Base-by-base conservation (phyloP, 169 alveolate species). In the Cryptosporidium parvum region DNA sequence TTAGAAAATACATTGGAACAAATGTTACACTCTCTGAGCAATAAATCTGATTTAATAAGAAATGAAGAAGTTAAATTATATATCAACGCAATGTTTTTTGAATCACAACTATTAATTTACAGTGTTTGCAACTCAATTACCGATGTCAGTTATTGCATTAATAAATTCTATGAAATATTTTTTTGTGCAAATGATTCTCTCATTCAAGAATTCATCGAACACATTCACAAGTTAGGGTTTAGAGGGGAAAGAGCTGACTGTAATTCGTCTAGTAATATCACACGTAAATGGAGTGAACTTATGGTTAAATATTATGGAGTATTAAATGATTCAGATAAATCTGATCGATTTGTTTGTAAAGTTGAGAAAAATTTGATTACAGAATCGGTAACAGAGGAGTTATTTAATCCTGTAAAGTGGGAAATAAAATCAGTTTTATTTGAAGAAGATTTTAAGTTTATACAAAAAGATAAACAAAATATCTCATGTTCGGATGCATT, bases 181-280 rank as follows among this genome's bases (percentile, higher is more conserved):
- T 23, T 80, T 0, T 80, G 89, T 62, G 37, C 33, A 3, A 80
- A 80, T 31, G 89, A 80, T 33, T 12, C 39, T 10, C 31, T 80
- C 14, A 62, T 80, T 61, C 80, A 80, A 21, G 89, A 80, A 39
- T 65, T 80, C 39, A 80, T 80, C 23, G 89, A 80, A 23, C 65
- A 29, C 23, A 65, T 65, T 37, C 61, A 73, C 14, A 23, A 14
- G 18, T 12, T 44, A n/a, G 39, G 44, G 39, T 73, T 39, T 18
- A 67, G 75, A 33, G 62, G 65, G 5, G 44, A 48, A 61, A 33
- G 5, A 9, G n/a, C 80, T 2, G 80, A 73, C 37, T 37, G 44
- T 21, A 14, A n/a, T 65, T 62, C 45, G 4, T 61, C 10, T 16
- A 65, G 6, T 18, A 21, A 80, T 62, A 44, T 65, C 3, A 31